phyloP scores from a whole-genome alignment of 768 basidiomycete species.

The Leucogyrophana mollusca region DNA sequence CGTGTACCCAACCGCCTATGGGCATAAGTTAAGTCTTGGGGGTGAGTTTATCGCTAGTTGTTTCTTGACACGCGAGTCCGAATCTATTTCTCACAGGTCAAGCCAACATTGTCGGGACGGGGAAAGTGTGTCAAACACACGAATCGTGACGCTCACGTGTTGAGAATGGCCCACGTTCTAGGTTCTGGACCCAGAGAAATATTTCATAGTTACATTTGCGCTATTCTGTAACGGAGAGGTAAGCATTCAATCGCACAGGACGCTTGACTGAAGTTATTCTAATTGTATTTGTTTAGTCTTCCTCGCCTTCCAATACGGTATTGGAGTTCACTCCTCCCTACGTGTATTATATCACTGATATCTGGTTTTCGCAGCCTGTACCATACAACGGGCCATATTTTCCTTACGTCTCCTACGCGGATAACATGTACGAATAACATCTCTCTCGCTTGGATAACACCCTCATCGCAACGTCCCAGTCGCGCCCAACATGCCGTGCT shows the following conservation, averaged over 20 bases:
- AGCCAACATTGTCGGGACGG: slow-evolving; percentile 45
- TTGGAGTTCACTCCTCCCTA: neutral
- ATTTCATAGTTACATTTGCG: slow-evolving; percentile 55
- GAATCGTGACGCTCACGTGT: no score
- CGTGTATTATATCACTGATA: neutral
- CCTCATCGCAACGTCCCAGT: slow-evolving; percentile 20
- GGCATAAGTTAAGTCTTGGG: slow-evolving; percentile 43
- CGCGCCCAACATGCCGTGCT: slow-evolving; percentile 51
- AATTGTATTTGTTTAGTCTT: slow-evolving; percentile 13
- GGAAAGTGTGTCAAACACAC: slow-evolving; percentile 35
- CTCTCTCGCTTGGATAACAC: neutral
- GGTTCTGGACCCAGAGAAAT: slow-evolving; percentile 50
- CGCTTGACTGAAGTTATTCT: neutral
- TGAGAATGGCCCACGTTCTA: no score
- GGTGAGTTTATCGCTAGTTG: slow-evolving; percentile 32
- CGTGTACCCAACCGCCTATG: slow-evolving; percentile 58
- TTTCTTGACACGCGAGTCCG: neutral
- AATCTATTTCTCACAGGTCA: slow-evolving; percentile 32
- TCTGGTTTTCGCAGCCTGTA: slow-evolving; percentile 15
- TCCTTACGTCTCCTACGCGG: slow-evolving; percentile 24
- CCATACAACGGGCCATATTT: slow-evolving; percentile 32
- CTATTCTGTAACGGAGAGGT: slow-evolving; percentile 63
- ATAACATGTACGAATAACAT: neutral
- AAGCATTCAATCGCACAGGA: slow-evolving; percentile 36
- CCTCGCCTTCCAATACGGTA: slow-evolving; percentile 28